These are phyloP conservation scores for Calvatia gigantea DNA, from an alignment of 768 basidiomycete genomes.

Conservation along the genomic window DNA sequence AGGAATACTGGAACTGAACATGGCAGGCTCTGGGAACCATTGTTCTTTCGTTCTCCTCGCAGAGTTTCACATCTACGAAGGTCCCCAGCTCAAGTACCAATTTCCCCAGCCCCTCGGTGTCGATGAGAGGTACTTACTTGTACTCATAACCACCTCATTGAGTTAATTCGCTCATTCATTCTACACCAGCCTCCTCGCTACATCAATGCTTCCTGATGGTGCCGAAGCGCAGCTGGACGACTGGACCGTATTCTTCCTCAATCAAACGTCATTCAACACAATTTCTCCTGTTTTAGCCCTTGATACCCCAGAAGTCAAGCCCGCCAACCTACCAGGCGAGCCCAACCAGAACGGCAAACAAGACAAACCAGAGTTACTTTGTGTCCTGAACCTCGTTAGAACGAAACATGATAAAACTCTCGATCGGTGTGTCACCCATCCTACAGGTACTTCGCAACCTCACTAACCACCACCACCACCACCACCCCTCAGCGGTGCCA, in stretches of 20 bases:
- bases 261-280: slow-evolving; percentile 87
- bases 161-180: slow-evolving; percentile 13
- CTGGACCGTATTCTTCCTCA: slow-evolving; percentile 98
- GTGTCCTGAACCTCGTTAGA: slow-evolving; percentile 86
- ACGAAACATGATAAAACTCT: slow-evolving; percentile 87
- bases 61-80: slow-evolving; percentile 97
- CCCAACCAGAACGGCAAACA: slow-evolving; percentile 19
- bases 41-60: slow-evolving; percentile 93
- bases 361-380: slow-evolving; percentile 59
- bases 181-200: slow-evolving; percentile 74
- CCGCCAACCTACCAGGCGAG: slow-evolving; percentile 33
- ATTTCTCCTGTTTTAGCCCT: slow-evolving; percentile 79
- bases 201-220: slow-evolving; percentile 98
- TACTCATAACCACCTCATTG: background rate
- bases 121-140: slow-evolving; percentile 75
- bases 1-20: slow-evolving; percentile 18
- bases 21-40: slow-evolving; percentile 67
- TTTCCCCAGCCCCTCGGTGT: slow-evolving; percentile 93
- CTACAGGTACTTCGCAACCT: background rate
- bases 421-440: slow-evolving; percentile 54
- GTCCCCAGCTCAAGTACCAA: slow-evolving; percentile 91
- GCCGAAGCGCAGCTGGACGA: slow-evolving; percentile 93
- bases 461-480: background rate
- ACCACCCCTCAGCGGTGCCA: slow-evolving; percentile 71
- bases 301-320: slow-evolving; percentile 48